Base-by-base conservation (phyloP, 768 basidiomycete species). In the Russula ochroleuca region DNA sequence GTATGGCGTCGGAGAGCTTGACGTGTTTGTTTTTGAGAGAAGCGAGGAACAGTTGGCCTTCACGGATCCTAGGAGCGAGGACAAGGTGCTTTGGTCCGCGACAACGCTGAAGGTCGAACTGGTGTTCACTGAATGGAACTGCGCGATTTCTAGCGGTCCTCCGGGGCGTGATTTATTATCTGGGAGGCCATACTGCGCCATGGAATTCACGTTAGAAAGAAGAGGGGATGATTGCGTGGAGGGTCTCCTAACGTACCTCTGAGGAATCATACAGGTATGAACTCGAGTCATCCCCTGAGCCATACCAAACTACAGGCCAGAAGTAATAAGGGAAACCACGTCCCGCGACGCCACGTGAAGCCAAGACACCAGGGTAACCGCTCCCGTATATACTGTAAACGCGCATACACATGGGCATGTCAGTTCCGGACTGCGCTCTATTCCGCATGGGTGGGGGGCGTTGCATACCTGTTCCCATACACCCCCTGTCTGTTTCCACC, bases 101-200 rank as follows among this genome's bases (percentile, higher is more conserved):
- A 78, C 57, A n/a, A 78, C 64, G 43, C 72, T 70, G 69, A 77
- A 76, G 1, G 70, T 74, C 31, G 70, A 69, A 52, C 72, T 70
- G 0, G 69, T 69, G 37, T 59, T 68, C 28, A 62, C 69, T n/a
- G 75, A 73, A 5, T 66, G 60, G 67, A 76, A 73, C 3, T 68
- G 58, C 2, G 72, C 70, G 28, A 69, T 62, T 25, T 65, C 63
- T 63, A 74, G 63, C 0, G 72, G 69, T 7, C 77, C 76, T 2
- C 76, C 77, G 0, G 77, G 76, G 8, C 77, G 72, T 21, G 71
- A 72, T 13, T 72, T 69, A 59, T 77, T 77, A 45, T 70, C 68
- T 3, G 72, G 70, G 6, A 68, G 67, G 25, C 76, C 76, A 49
- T 77, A 77, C 76, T 78, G 64, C n/a, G 19, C 25, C 23, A 2